Evolutionary conservation across 1,139 yeast species (phyloP).

Genomic region (Kodamaea alishanica): DNA sequence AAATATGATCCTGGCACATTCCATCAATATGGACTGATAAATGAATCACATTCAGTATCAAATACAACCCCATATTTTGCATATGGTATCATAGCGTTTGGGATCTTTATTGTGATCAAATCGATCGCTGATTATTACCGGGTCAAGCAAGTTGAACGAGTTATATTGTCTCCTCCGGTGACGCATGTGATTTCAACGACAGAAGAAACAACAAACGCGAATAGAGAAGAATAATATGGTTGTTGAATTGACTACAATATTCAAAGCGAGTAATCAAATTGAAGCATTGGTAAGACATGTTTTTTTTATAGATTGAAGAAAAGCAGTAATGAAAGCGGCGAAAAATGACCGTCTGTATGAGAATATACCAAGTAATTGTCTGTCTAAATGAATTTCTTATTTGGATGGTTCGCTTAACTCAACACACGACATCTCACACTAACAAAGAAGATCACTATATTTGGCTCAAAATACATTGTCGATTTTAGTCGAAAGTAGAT

Average conservation of each 20-base stretch:
- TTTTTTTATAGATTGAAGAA: no score
- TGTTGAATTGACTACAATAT: not conserved
- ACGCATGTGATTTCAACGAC: slow-evolving; percentile 8
- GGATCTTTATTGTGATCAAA: slow-evolving; percentile 61
- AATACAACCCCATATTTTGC: slow-evolving; percentile 48
- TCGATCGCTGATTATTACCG: slow-evolving; percentile 67
- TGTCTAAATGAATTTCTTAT: no score
- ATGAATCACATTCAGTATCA: slow-evolving; percentile 6
- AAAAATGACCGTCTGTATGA: no score
- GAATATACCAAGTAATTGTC: no score
- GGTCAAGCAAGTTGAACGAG: slow-evolving; percentile 73
- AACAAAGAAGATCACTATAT: no score
- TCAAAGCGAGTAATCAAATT: not conserved
- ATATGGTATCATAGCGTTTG: slow-evolving; percentile 61
- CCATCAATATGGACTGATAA: slow-evolving; percentile 15
- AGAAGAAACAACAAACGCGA: slow-evolving; percentile 6
- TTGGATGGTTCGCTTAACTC: no score
- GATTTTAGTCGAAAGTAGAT: no score
- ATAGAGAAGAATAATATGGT: slow-evolving; percentile 2
- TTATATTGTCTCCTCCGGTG: slow-evolving; percentile 49
- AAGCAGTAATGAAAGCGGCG: no score
- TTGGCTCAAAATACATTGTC: no score
- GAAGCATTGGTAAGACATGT: no score
- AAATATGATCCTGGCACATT: slow-evolving; percentile 38
- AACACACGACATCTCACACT: no score